Conservation (phyloP, 2,329 filamentous ascomycete species). For the Chalara sp. region DNA sequence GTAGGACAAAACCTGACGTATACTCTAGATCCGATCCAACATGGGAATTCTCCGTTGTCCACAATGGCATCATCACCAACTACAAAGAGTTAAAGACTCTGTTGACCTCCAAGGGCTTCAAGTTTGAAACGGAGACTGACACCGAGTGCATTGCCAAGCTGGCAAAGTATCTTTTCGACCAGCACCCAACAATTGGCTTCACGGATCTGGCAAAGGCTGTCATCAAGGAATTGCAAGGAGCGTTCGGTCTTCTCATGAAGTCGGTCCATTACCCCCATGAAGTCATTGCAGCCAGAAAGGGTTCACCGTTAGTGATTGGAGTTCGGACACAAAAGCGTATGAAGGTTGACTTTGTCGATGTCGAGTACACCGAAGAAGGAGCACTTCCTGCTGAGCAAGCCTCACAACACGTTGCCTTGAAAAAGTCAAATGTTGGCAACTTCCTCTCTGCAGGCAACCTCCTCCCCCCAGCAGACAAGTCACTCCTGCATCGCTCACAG, state of each 20-base stretch:
- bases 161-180: constrained; percentile 94
- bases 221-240: constrained; percentile 96
- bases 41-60: constrained; percentile 96
- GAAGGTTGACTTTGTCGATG: constrained; percentile 99
- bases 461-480: constrained; percentile 92
- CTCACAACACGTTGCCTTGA: constrained; percentile 92
- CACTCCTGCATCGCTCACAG: constrained; percentile 94
- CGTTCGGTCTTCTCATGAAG: constrained; percentile 95
- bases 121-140: constrained; percentile 98
- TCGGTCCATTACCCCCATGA: constrained; percentile 98
- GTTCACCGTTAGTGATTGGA: constrained; percentile 93
- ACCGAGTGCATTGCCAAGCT: constrained; percentile 99
- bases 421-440: constrained; percentile 68
- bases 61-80: constrained; percentile 99
- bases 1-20: constrained; percentile 10
- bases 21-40: constrained; percentile 71
- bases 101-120: constrained; percentile 89
- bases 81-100: constrained; percentile 99
- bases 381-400: constrained; percentile 88
- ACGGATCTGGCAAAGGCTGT: constrained; percentile 95
- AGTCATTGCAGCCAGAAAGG: constrained; percentile 95
- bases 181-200: constrained; percentile 91
- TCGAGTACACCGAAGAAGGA: constrained; percentile 82
- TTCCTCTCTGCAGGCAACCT: constrained; percentile 63
- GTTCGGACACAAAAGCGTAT: constrained; percentile 97